Base-by-base conservation (phyloP, 2,329 filamentous ascomycete species). In the Hypoxylon sp. region DNA sequence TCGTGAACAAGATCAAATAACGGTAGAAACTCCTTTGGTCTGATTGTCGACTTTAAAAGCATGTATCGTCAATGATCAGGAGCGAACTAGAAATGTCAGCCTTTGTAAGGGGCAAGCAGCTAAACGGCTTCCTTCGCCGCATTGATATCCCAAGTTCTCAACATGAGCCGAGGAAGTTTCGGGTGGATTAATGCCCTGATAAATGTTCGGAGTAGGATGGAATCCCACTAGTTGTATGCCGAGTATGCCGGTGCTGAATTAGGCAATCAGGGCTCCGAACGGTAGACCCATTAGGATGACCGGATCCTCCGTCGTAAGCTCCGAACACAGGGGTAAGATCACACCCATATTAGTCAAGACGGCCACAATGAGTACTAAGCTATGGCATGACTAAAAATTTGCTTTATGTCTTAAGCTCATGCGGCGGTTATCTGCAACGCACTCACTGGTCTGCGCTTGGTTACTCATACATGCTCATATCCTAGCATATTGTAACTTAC, bases 241-340 rank as follows among this genome's bases (percentile, higher is more conserved):
- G 35, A 54, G 14, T 54, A 54, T 42, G 19, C 22, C 51, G 35
- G 19, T 42, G 37, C 51, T 35, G 13, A 11, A 54, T 54, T 54
- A 54, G 51, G 51, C 37, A 54, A 54, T 10, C 14, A 42, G 35
- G 19, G 11, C 35, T 54, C 51, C 51, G 51, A 54, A 54, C 22
- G 13, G 35, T 22, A 22, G 13, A 17, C 22, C 13, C 22, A 24
- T 22, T 22, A 17, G 19, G 11, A 19, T 53, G 6, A 53, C 33
- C 51, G 51, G 51, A 54, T 54, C 35, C 35, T 54, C 51, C 51
- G 51, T 26, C 33, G 51, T 26, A 42, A 54, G 35, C 35, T 54
- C 51, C 51, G 51, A 54, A 42, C 24, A 11, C 24, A 42, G 35
- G 22, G 51, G 8, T 17, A 6, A n/a, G 33, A 42, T 26, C 29